Conservation (phyloP, 140 eudicot genomes). For the Ambrosia hybrid region DNA sequence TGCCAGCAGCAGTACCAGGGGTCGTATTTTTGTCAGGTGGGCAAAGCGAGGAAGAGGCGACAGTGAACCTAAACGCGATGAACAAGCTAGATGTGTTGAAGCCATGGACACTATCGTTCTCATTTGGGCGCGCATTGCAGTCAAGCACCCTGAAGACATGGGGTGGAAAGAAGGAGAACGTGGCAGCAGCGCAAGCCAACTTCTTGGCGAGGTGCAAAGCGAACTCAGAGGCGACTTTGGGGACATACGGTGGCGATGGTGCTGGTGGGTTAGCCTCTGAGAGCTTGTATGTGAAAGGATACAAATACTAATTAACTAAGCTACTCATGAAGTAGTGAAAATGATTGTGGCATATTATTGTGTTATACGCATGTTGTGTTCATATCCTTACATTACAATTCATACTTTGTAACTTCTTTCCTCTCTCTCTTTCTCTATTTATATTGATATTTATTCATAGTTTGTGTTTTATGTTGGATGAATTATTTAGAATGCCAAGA, state of each 20-base stretch:
- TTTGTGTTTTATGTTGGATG: background rate
- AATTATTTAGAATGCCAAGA: too few species aligned
- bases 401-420: constrained; percentile 24
- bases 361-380: constrained; percentile 15
- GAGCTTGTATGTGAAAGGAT: constrained; percentile 76
- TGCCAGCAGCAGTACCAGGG: constrained; percentile 95
- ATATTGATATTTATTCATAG: constrained; percentile 11
- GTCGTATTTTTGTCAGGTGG: constrained; percentile 91
- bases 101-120: constrained; percentile 87
- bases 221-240: constrained; percentile 84
- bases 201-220: constrained; percentile 88
- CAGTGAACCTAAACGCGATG: constrained; percentile 80
- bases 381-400: constrained; percentile 31
- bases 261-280: constrained; percentile 71
- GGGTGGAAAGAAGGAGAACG: constrained; percentile 81
- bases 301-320: constrained; percentile 57
- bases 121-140: constrained; percentile 87
- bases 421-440: constrained; percentile 14
- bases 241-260: constrained; percentile 61
- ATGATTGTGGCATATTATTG: constrained; percentile 10
- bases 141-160: constrained; percentile 89
- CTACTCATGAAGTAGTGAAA: constrained; percentile 22
- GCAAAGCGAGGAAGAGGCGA: constrained; percentile 92
- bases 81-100: constrained; percentile 78
- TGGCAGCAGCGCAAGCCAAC: constrained; percentile 67